Evolutionary conservation across 129 eudicot genomes (phyloP).

Genomic region (Artemisia annua): DNA sequence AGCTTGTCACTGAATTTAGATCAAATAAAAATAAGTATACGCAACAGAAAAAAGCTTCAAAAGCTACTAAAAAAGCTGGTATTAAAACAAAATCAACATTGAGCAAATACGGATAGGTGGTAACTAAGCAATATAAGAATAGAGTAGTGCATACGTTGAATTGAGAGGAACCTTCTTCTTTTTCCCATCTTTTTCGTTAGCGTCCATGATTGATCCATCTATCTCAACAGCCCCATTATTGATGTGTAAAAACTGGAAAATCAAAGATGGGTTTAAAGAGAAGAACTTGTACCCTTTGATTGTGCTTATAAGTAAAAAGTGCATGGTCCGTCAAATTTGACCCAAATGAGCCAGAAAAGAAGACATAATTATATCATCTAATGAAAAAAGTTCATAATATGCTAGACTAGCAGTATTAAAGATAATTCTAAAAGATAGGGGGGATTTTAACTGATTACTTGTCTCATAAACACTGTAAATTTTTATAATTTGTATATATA

Average conservation of each 20-base stretch:
- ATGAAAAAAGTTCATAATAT: not conserved
- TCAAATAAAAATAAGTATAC: conserved; percentile 5
- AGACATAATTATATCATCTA: not conserved
- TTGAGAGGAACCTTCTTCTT: conserved; percentile 92
- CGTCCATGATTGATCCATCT: conserved; percentile 93
- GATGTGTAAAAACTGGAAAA: conserved; percentile 69
- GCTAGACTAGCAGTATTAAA: not conserved
- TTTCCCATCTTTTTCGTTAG: conserved; percentile 74
- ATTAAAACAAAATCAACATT: conserved; percentile 5
- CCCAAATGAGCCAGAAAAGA: not conserved
- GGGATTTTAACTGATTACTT: too few relatives aligned
- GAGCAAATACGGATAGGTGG: conserved; percentile 6
- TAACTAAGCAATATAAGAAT: not conserved
- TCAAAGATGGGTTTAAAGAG: conserved; percentile 26
- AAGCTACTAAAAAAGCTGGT: too few relatives aligned
- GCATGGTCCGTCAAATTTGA: not conserved
- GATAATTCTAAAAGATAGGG: too few relatives aligned
- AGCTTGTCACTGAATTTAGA: conserved; percentile 81
- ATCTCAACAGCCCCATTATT: conserved; percentile 94
- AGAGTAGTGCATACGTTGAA: conserved; percentile 58
- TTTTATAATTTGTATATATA: too few relatives aligned
- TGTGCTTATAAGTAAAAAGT: not conserved
- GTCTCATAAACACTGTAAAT: too few relatives aligned
- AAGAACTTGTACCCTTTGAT: conserved; percentile 10
- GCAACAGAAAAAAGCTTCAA: too few relatives aligned